Evolutionary conservation across 2,329 filamentous ascomycete genomes (phyloP).

Genomic region (Aspergillus pseudoterreus): DNA sequence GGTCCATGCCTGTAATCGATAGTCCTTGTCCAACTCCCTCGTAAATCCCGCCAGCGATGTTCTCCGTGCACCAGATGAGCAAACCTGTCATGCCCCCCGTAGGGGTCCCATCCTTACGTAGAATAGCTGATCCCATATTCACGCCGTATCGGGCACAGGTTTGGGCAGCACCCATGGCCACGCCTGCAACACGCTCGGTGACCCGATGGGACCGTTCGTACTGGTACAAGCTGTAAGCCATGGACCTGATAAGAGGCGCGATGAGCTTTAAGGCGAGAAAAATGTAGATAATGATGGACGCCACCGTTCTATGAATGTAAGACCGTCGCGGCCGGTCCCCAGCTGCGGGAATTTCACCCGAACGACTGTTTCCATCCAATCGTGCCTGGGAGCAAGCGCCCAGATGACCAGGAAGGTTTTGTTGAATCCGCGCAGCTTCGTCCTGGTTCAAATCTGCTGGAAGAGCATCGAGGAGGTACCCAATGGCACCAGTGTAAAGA

Average conservation of each 20-base stretch:
- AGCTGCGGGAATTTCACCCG: background rate
- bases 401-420: conserved; percentile 22
- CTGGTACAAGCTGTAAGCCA: conserved; percentile 53
- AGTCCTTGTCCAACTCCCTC: conserved; percentile 59
- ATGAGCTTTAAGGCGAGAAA: conserved; percentile 60
- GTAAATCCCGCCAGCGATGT: conserved; percentile 63
- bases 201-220: conserved; percentile 67
- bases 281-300: conserved; percentile 53
- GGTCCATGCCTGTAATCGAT: conserved; percentile 39
- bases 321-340: conserved; percentile 31
- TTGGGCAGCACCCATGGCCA: conserved; percentile 52
- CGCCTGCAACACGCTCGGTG: conserved; percentile 54
- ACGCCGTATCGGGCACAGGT: conserved; percentile 51
- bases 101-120: conserved; percentile 63
- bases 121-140: conserved; percentile 53
- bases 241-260: conserved; percentile 56
- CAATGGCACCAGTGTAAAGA: conserved; percentile 34
- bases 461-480: conserved; percentile 36
- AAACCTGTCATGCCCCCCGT: conserved; percentile 56
- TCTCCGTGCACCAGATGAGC: conserved; percentile 60
- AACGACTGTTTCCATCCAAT: background rate
- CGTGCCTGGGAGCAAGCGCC: conserved; percentile 11
- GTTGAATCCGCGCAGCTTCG: conserved; percentile 26
- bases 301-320: conserved; percentile 57
- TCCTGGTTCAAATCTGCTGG: conserved; percentile 28